Conservation (phyloP, 768 basidiomycete genomes). For the Collybiopsis luxurians region DNA sequence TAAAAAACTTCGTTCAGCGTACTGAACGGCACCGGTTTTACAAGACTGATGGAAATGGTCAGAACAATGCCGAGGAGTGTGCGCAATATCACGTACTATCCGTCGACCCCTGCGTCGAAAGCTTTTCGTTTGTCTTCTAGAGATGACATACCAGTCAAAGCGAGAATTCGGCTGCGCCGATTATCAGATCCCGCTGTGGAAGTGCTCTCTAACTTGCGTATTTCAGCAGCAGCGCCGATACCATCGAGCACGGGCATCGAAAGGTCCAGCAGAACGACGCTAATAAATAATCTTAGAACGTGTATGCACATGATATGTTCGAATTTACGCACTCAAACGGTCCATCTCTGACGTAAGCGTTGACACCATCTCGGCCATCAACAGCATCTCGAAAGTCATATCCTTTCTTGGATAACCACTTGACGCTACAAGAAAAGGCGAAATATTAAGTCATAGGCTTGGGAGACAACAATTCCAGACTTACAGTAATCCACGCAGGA, state of each 20-base stretch:
- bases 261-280: conserved; percentile 83
- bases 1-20: conserved; percentile 83
- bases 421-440: conserved; percentile 31
- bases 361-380: conserved; percentile 85
- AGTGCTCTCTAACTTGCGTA: conserved; percentile 68
- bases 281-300: conserved; percentile 25
- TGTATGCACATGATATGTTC: not conserved
- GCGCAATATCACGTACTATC: conserved; percentile 67
- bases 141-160: conserved; percentile 92
- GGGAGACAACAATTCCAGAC: conserved; percentile 28
- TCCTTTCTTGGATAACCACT: conserved; percentile 75
- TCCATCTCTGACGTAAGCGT: conserved; percentile 64
- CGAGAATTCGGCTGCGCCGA: conserved; percentile 61
- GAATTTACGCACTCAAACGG: conserved; percentile 75
- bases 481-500: conserved; percentile 80
- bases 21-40: conserved; percentile 95
- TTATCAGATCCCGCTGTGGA: conserved; percentile 19
- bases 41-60: conserved; percentile 50
- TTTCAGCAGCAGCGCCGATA: conserved; percentile 79
- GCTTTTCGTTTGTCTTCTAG: conserved; percentile 89
- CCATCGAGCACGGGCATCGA: conserved; percentile 96
- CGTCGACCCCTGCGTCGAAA: conserved; percentile 91
- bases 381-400: conserved; percentile 77
- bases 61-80: not conserved
- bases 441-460: conserved; percentile 12